Conservation (phyloP, 2,329 filamentous ascomycete species). For the Septoria petroselini region DNA sequence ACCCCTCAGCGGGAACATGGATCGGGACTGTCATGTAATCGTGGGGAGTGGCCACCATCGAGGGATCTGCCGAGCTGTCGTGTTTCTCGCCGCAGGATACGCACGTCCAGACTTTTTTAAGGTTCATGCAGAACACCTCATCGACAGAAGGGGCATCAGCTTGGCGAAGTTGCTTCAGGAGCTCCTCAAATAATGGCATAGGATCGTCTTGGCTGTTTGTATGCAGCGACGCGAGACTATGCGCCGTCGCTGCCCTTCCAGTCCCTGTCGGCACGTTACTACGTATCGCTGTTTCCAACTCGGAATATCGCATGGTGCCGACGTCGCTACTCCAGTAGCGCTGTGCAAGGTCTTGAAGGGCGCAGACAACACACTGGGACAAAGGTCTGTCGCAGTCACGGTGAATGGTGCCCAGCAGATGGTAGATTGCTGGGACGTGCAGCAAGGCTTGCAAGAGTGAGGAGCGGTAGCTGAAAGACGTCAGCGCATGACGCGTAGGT, state of each 20-base stretch:
- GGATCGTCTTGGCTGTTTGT: background rate
- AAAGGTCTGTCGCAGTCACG: background rate
- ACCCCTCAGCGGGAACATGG: background rate
- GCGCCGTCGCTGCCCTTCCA: background rate
- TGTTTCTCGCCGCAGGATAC: background rate
- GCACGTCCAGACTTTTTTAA: background rate
- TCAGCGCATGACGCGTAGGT: too few relatives aligned
- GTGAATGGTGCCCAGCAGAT: slow-evolving; percentile 1
- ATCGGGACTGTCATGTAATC: background rate
- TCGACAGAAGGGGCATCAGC: background rate
- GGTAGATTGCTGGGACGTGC: background rate
- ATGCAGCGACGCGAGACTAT: background rate
- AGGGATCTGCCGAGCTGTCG: background rate
- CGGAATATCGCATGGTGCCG: background rate
- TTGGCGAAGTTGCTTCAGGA: background rate
- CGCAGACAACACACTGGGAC: background rate
- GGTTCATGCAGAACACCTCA: background rate
- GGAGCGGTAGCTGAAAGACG: background rate
- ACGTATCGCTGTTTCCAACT: background rate
- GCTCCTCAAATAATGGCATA: too few relatives aligned
- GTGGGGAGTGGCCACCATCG: background rate
- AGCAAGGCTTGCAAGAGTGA: background rate
- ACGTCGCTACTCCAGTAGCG: background rate
- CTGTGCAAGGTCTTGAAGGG: background rate
- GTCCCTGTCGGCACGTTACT: background rate